Evolutionary conservation across 2,329 filamentous ascomycete species (phyloP).

Genomic region (Fusarium hostae): DNA sequence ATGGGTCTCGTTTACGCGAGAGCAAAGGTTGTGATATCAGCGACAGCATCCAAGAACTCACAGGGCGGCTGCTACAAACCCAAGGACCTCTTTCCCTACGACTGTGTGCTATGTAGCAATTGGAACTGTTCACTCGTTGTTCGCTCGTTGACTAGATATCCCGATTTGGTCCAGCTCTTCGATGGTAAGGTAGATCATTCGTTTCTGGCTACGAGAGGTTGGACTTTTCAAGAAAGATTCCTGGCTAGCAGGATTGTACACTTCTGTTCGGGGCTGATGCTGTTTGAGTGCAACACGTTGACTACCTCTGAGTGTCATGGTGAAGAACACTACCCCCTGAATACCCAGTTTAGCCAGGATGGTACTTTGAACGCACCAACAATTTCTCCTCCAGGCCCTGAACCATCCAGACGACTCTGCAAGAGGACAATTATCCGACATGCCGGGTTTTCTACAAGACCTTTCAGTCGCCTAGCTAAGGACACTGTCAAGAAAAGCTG

Average conservation of each 20-base stretch:
- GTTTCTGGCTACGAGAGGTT: not conserved
- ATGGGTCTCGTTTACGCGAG: not conserved
- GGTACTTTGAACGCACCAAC: rapidly evolving
- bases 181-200: rapidly evolving
- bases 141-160: rapidly evolving
- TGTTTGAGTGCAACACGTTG: not conserved
- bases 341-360: rapidly evolving
- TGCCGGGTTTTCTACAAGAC: not conserved
- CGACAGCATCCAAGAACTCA: not conserved
- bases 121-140: rapidly evolving
- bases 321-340: rapidly evolving
- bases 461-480: rapidly evolving
- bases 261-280: not conserved
- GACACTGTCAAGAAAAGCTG: rapidly evolving
- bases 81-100: not conserved
- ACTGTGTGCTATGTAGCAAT: rapidly evolving
- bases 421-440: not conserved
- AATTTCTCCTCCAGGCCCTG: not conserved
- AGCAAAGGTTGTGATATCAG: not conserved
- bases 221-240: not conserved
- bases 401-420: not conserved
- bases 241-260: not conserved
- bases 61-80: not conserved
- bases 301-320: not conserved
- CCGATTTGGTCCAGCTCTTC: not conserved